Base-by-base conservation (phyloP, 371 early-diverging fungal genomes). In the Dichotomocladium elegans region DNA sequence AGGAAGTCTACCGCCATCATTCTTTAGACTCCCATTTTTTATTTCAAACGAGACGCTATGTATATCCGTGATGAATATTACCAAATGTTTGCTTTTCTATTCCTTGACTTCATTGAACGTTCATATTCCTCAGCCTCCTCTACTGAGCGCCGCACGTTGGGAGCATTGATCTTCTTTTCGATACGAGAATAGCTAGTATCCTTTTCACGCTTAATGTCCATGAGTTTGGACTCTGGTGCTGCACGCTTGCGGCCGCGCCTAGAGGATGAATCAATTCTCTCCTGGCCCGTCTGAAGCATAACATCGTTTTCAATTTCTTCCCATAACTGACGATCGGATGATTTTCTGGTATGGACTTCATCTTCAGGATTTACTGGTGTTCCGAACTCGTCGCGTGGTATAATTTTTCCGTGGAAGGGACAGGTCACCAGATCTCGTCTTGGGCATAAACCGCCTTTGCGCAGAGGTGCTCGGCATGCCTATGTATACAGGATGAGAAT, bases 351-450 rank as follows among this genome's bases (percentile, higher is more conserved):
- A 11, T 9, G 21, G 42, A 17, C 34, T 31, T 24, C 22, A 7
- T 31, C 26, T 25, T 15, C 41, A 28, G 4, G 35, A 6, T 45
- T 10, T 8, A 25, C 46, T 25, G 53, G 53, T 59, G 55, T 8
- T 53, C 54, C 86, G 4, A 63, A 28, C 25, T 83, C 86, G 40
- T 88, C 86, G 4, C 90, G 72, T 0, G 87, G 82, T 12, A 90
- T 73, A 14, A 88, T 74, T 11, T 49, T 61, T 0, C 90, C 90
- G 63, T 90, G 90, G 34, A 85, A 83, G 2, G 90, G 90, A 53
- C 90, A 90, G 10, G 73, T 79, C 0, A 82, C 71, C 28, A 86
- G 57, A 55, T 90, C 90, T 24, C 80, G 77, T 26, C 90, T 66
- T 17, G 81, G 79, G 46, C 90, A 90, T 24, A 90, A 66, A 14